Evolutionary conservation across 2,329 filamentous ascomycete genomes (phyloP).

Genomic region (Ascochyta koolunga): DNA sequence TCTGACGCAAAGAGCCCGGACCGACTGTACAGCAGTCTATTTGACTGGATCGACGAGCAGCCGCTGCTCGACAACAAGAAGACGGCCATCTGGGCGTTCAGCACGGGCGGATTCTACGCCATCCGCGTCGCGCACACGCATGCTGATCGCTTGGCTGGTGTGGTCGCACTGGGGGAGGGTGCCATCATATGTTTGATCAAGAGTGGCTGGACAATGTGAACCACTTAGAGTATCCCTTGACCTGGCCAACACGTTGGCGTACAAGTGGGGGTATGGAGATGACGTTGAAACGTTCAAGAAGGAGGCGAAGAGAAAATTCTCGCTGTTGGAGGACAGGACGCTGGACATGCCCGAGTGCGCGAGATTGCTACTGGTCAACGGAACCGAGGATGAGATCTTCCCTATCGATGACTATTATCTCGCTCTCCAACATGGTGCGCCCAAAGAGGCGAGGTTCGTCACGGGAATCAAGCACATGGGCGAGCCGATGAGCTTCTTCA

Average conservation of each 20-base stretch:
- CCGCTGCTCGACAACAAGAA: slow-evolving; percentile 55
- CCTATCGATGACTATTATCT: slow-evolving; percentile 66
- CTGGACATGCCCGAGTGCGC: slow-evolving; percentile 57
- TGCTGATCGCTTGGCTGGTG: slow-evolving; percentile 56
- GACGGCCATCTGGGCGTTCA: slow-evolving; percentile 62
- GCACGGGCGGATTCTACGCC: slow-evolving; percentile 65
- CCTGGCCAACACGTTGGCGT: slow-evolving; percentile 56
- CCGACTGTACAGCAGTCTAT: slow-evolving; percentile 59
- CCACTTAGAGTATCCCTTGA: slow-evolving; percentile 67
- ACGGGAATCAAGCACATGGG: slow-evolving; percentile 57
- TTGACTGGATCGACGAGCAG: slow-evolving; percentile 61
- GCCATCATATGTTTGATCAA: slow-evolving; percentile 61
- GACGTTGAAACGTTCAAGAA: slow-evolving; percentile 53
- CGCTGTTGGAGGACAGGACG: slow-evolving; percentile 61
- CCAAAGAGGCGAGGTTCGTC: slow-evolving; percentile 60
- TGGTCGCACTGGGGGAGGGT: slow-evolving; percentile 63
- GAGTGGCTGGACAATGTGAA: slow-evolving; percentile 63
- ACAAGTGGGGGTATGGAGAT: slow-evolving; percentile 54
- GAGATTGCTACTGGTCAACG: slow-evolving; percentile 62
- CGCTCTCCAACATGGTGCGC: slow-evolving; percentile 58
- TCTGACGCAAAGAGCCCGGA: slow-evolving; percentile 58
- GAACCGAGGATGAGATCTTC: slow-evolving; percentile 66
- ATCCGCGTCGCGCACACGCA: slow-evolving; percentile 65
- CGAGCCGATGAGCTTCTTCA: slow-evolving; percentile 56
- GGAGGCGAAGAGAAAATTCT: slow-evolving; percentile 58